These are phyloP conservation scores for Camelina neglecta DNA, from an alignment of 345 rosid genomes.

Conservation along the genomic window DNA sequence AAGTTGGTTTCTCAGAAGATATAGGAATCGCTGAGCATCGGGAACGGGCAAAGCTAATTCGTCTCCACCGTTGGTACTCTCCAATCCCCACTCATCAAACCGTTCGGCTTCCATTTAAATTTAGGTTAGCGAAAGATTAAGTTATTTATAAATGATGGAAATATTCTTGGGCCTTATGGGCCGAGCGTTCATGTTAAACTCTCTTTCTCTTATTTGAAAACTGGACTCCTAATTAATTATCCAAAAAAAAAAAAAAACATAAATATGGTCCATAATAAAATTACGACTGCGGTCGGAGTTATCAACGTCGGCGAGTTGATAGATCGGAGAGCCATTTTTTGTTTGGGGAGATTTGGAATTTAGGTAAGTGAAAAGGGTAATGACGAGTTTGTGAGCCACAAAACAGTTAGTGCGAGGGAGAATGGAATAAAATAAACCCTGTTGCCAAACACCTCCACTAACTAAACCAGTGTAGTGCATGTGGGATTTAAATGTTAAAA, in stretches of 20 bases:
- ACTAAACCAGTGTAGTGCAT: too few species aligned
- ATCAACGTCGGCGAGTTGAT: slow-evolving; percentile 35
- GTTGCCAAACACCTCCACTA: slow-evolving; percentile 23
- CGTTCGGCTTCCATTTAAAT: not conserved
- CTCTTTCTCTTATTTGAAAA: too few species aligned
- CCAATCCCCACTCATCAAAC: not conserved
- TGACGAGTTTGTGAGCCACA: slow-evolving; percentile 28
- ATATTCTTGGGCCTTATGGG: too few species aligned
- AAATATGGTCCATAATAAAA: too few species aligned
- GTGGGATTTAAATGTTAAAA: too few species aligned
- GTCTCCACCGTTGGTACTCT: not conserved
- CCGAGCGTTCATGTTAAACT: too few species aligned
- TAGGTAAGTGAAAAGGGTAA: slow-evolving; percentile 6
- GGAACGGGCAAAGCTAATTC: not conserved
- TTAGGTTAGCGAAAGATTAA: not conserved
- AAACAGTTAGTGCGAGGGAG: not conserved
- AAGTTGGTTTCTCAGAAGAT: not conserved
- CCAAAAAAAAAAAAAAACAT: too few species aligned
- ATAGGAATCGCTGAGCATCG: not conserved
- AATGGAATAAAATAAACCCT: not conserved
- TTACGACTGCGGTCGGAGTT: not conserved
- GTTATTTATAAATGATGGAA: not conserved
- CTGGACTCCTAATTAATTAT: too few species aligned
- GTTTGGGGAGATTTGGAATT: not conserved
- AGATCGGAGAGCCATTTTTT: slow-evolving; percentile 43